Conservation (phyloP, 2,329 filamentous ascomycete genomes). For the Monosporascus sp. region DNA sequence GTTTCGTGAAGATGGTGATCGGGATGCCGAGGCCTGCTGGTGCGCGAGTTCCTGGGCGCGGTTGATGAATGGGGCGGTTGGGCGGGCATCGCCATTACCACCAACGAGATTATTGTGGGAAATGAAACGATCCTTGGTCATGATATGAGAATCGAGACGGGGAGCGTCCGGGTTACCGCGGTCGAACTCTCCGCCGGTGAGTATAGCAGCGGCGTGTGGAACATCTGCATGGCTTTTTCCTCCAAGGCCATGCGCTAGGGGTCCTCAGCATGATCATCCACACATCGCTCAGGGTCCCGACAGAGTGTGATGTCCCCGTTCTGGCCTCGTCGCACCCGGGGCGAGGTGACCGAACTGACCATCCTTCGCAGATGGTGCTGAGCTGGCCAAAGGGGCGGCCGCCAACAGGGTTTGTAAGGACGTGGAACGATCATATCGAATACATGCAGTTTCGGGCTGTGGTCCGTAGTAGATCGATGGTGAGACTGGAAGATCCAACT, state of each 20-base stretch:
- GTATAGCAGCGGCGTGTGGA: slow-evolving; percentile 32
- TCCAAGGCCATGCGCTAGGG: slow-evolving; percentile 40
- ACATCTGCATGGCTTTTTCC: slow-evolving; percentile 45
- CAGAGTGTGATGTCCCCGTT: too few relatives aligned
- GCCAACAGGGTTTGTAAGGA: too few relatives aligned
- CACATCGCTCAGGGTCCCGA: slow-evolving; percentile 8
- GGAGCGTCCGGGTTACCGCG: background rate
- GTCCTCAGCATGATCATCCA: slow-evolving; percentile 42
- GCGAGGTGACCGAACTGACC: too few relatives aligned
- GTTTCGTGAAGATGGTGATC: slow-evolving; percentile 41
- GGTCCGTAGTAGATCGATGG: too few relatives aligned
- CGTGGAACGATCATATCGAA: too few relatives aligned
- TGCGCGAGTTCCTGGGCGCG: slow-evolving; percentile 35
- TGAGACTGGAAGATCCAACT: too few relatives aligned
- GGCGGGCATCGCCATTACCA: slow-evolving; percentile 32
- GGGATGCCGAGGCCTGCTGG: slow-evolving; percentile 43
- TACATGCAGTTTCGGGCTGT: too few relatives aligned
- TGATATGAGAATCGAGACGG: slow-evolving; percentile 24
- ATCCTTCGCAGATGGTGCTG: too few relatives aligned
- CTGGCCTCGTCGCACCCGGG: too few relatives aligned
- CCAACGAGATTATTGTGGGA: slow-evolving; percentile 45
- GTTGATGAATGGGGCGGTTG: slow-evolving; percentile 35
- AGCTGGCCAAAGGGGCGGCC: too few relatives aligned
- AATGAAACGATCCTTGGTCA: slow-evolving; percentile 30
- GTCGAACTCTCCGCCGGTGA: slow-evolving; percentile 20